phyloP scores from a whole-genome alignment of 805 yeast species.

The Metschnikowia amazonensis region DNA sequence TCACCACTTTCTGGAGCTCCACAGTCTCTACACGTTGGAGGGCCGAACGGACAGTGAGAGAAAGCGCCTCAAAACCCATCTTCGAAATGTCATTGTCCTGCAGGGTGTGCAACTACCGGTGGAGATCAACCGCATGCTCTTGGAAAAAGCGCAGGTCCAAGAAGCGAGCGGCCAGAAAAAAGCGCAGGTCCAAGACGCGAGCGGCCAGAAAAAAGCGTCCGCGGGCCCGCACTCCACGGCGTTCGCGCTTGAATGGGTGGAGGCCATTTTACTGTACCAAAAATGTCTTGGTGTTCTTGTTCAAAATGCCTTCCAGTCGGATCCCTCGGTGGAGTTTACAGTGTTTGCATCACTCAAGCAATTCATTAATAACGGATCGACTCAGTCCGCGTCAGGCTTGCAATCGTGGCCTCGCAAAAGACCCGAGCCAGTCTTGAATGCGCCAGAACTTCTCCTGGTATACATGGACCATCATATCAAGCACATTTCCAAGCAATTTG shows the following conservation, averaged over 20 bases:
- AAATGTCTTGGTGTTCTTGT: constrained; percentile 49
- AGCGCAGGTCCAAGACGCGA: constrained; percentile 9
- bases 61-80: constrained; percentile 44
- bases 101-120: constrained; percentile 43
- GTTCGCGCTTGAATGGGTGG: constrained; percentile 68
- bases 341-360: constrained; percentile 60
- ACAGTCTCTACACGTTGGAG: constrained; percentile 46
- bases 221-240: constrained; percentile 32
- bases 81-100: constrained; percentile 43
- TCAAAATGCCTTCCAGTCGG: constrained; percentile 45
- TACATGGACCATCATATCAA: constrained; percentile 41
- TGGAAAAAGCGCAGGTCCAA: constrained; percentile 9
- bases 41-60: constrained; percentile 52
- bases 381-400: not conserved
- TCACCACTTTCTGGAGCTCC: constrained; percentile 36
- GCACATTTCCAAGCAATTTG: constrained; percentile 27
- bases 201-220: not conserved
- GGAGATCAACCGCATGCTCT: constrained; percentile 17
- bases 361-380: constrained; percentile 48
- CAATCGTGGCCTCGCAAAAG: too few relatives aligned
- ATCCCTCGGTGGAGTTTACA: constrained; percentile 48
- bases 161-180: constrained; percentile 6
- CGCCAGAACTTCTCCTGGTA: constrained; percentile 38
- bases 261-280: constrained; percentile 49
- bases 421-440: constrained; percentile 30